Evolutionary conservation across 2,329 filamentous ascomycete genomes (phyloP).

Genomic region (Hypoxylon sp.): DNA sequence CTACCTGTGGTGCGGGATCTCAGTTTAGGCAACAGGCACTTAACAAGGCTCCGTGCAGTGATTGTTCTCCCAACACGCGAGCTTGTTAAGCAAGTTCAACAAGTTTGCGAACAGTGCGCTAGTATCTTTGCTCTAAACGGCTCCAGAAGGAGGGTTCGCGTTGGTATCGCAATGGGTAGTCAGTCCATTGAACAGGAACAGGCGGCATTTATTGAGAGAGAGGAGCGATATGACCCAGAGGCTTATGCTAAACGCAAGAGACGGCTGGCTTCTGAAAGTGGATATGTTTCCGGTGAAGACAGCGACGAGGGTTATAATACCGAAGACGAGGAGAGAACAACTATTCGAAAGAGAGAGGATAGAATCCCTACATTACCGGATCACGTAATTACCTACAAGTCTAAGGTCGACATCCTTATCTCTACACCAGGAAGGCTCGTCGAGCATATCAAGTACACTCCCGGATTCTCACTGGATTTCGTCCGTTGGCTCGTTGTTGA

Average conservation of each 20-base stretch:
- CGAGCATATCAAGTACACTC: conserved; percentile 88
- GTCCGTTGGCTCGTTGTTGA: conserved; percentile 93
- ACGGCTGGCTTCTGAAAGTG: conserved; percentile 62
- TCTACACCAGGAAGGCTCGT: conserved; percentile 93
- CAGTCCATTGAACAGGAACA: conserved; percentile 79
- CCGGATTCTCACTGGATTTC: conserved; percentile 82
- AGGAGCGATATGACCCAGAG: conserved; percentile 74
- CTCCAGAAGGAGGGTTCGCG: conserved; percentile 75
- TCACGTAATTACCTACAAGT: conserved; percentile 75
- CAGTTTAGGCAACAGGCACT: conserved; percentile 68
- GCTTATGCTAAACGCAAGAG: conserved; percentile 60
- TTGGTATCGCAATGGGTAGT: conserved; percentile 87
- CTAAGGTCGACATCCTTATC: conserved; percentile 88
- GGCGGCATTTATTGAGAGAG: conserved; percentile 58
- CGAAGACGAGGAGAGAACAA: conserved; percentile 51
- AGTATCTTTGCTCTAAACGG: conserved; percentile 69
- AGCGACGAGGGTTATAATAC: conserved; percentile 57
- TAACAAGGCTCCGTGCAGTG: conserved; percentile 79
- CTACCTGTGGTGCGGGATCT: conserved; percentile 87
- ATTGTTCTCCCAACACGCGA: conserved; percentile 93
- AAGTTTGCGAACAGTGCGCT: conserved; percentile 81
- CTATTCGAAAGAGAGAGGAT: conserved; percentile 50
- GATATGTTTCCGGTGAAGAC: conserved; percentile 54
- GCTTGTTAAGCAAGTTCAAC: conserved; percentile 86
- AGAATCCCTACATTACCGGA: conserved; percentile 62